A percentile compares a stretch with the other conserved stretches of the same genome.
phyloP scores from a whole-genome alignment of 768 basidiomycete species.

The Mycena belliarum region DNA sequence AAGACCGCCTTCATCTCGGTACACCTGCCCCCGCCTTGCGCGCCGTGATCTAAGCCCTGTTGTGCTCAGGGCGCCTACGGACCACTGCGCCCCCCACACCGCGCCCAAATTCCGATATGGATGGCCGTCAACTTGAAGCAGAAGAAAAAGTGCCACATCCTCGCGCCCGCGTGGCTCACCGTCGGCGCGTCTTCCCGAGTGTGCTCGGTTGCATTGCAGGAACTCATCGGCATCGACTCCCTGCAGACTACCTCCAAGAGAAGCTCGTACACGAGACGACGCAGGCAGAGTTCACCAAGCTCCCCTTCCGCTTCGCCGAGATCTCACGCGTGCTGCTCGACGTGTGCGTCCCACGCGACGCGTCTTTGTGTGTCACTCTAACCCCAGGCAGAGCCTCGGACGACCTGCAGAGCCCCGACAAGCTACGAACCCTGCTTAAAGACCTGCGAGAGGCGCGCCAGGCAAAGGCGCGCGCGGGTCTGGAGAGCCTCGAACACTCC shows the following conservation, averaged over 20 bases:
- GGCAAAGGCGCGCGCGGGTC: constrained; percentile 87
- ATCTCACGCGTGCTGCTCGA: constrained; percentile 92
- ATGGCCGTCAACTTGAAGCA: constrained; percentile 91
- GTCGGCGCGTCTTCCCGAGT: constrained; percentile 57
- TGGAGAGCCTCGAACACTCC: constrained; percentile 76
- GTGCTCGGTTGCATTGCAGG: neutral
- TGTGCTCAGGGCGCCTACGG: constrained; percentile 84
- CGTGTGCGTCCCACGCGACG: constrained; percentile 54
- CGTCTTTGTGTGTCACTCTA: neutral
- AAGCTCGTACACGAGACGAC: constrained; percentile 74
- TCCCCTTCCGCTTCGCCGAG: constrained; percentile 90
- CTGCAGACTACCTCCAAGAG: constrained; percentile 80
- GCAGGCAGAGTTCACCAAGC: constrained; percentile 67
- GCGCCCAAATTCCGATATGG: constrained; percentile 90
- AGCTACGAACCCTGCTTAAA: constrained; percentile 81
- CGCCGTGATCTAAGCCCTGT: constrained; percentile 23
- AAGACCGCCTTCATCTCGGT: constrained; percentile 91
- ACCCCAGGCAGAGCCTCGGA: constrained; percentile 78
- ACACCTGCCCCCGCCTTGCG: constrained; percentile 23
- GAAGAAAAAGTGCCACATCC: constrained; percentile 93
- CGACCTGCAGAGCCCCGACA: constrained; percentile 84
- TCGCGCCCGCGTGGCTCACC: constrained; percentile 87
- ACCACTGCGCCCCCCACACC: constrained; percentile 85
- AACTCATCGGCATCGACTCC: neutral
- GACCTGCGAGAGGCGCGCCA: constrained; percentile 96